phyloP scores from a whole-genome alignment of 441 rosid genomes.

The Jatropha multifida region DNA sequence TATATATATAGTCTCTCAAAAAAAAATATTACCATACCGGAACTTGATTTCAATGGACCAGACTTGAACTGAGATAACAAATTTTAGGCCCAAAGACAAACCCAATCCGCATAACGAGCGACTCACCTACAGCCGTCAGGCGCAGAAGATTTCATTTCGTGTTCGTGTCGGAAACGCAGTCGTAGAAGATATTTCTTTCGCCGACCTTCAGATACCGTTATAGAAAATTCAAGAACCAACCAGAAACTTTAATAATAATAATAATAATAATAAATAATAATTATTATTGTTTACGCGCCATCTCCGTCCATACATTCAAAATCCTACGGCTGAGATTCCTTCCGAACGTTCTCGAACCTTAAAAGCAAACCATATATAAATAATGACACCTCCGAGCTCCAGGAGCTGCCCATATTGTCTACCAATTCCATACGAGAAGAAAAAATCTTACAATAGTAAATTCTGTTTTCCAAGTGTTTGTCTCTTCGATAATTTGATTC shows the following conservation, averaged over 20 bases:
- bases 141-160: background rate
- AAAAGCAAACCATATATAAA: background rate
- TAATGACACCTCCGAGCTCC: background rate
- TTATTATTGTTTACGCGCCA: too few species aligned
- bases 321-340: background rate
- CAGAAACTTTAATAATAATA: background rate
- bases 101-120: too few species aligned
- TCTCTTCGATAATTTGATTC: background rate
- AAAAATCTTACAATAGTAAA: background rate
- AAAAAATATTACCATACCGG: too few species aligned
- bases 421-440: background rate
- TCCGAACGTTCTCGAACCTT: background rate
- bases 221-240: constrained; percentile 11
- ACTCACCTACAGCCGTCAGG: background rate
- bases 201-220: background rate
- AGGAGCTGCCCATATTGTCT: background rate
- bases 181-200: too few species aligned
- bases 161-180: too few species aligned
- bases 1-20: too few species aligned
- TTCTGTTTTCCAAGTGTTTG: background rate
- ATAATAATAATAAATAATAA: background rate
- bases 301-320: too few species aligned
- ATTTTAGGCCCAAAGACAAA: too few species aligned
- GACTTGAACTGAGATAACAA: too few species aligned
- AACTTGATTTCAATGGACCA: too few species aligned